Conservation (phyloP, 768 basidiomycete species). For the Tricholoma sp. region DNA sequence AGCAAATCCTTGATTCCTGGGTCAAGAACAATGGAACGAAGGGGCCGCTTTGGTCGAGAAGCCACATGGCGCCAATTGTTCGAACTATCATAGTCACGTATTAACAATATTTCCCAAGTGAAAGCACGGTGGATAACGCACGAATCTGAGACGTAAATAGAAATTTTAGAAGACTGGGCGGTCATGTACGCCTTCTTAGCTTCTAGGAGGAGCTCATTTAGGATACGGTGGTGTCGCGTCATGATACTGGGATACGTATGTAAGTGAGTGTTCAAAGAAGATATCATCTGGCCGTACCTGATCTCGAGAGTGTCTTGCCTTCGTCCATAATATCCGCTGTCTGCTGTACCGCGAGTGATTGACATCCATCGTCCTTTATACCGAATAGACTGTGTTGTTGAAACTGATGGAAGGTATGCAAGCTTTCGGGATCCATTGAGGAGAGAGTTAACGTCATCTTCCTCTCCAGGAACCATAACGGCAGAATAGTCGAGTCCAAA, state of each 20-base stretch:
- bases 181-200: constrained; percentile 48
- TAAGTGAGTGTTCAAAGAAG: background rate
- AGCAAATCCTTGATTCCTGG: constrained; percentile 62
- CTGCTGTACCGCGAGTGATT: constrained; percentile 30
- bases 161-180: constrained; percentile 47
- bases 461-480: constrained; percentile 32
- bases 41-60: constrained; percentile 57
- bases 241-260: constrained; percentile 39
- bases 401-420: constrained; percentile 38
- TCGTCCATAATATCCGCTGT: constrained; percentile 28
- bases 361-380: constrained; percentile 42
- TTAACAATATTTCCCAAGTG: background rate
- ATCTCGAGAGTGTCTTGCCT: constrained; percentile 35
- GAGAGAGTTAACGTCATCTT: constrained; percentile 22
- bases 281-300: constrained; percentile 25
- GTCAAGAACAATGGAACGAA: constrained; percentile 66
- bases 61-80: constrained; percentile 53
- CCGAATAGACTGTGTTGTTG: constrained; percentile 39
- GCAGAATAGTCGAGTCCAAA: constrained; percentile 30
- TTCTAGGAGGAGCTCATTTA: constrained; percentile 50
- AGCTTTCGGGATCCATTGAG: constrained; percentile 26
- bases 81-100: constrained; percentile 1
- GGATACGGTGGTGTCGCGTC: constrained; percentile 38
- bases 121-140: constrained; percentile 5
- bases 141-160: constrained; percentile 47